Evolutionary conservation across 345 rosid genomes (phyloP), one percentile per base, ranked within the genome.

Genomic region (Geranium rotundifolium): DNA sequence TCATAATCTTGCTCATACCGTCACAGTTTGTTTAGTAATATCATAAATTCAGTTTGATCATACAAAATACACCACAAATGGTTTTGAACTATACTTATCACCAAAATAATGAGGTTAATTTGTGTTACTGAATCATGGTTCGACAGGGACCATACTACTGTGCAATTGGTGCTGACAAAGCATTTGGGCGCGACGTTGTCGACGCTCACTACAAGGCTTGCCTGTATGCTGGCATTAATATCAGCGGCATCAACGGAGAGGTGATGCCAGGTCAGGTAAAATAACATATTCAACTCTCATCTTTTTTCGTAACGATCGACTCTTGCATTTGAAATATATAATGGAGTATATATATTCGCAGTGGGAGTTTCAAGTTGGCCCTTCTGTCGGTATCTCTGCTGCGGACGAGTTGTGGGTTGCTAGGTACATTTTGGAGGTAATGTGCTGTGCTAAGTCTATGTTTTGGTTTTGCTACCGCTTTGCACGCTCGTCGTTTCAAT

Each of bases 341-440:
- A 23, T 23, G 27, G 27, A 23, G 27, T 23, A 23, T 23, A 41
- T 31, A 19, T 13, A 50, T n/a, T 58, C 23, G 23, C 29, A 92
- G 97, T 89, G 98, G 97, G 98, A 92, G 69, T 92, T 87, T 57
- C 97, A 93, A 80, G 97, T 93, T 15, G 99, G 99, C 15, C 97
- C 99, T 17, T 7, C 95, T 0, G 83, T 85, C 10, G 99, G 99
- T 39, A 88, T 90, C 77, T 83, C 89, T n/a, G 89, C 99, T 37
- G 81, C 74, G 55, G 99, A 93, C 67, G 84, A 93, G 74, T 20
- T 93, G 49, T 93, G 99, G 99, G 80, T 88, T 50, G 95, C 99
- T 68, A 95, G 99, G 60, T 93, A 86, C 76, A 84, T 93, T 69
- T 71, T 93, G 73, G 99, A 93, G 96, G 98, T 92, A 76, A 64